phyloP scores from a whole-genome alignment of 495 filamentous ascomycete genomes.

The Tuber magnatum region DNA sequence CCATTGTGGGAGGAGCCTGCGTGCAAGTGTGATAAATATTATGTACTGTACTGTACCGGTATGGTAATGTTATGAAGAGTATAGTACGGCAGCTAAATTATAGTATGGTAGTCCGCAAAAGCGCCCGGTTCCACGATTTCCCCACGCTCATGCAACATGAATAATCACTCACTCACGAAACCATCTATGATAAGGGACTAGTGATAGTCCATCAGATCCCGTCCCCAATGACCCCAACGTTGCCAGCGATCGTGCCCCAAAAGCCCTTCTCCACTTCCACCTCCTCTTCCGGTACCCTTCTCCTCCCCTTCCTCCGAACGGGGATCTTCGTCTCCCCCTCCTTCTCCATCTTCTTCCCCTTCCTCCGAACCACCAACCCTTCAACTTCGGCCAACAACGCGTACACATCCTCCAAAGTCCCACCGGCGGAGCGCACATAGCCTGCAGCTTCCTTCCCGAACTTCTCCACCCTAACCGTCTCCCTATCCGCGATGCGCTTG shows the following conservation, averaged over 20 bases:
- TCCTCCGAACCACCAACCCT: slow-evolving; percentile 13
- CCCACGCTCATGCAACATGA: neutral
- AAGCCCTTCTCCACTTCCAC: slow-evolving; percentile 27
- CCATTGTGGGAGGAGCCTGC: too few species aligned
- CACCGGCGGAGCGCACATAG: slow-evolving; percentile 6
- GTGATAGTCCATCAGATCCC: slow-evolving; percentile 25
- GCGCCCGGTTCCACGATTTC: neutral
- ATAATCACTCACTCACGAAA: neutral
- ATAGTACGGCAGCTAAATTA: neutral
- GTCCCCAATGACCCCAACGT: slow-evolving; percentile 39
- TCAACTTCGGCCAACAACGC: slow-evolving; percentile 29
- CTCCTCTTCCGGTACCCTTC: slow-evolving; percentile 18
- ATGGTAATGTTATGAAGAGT: neutral
- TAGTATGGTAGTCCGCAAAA: slow-evolving; percentile 5
- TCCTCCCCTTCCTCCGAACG: slow-evolving; percentile 21
- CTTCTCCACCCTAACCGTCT: neutral
- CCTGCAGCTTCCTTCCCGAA: slow-evolving; percentile 7
- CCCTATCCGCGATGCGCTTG: slow-evolving; percentile 2
- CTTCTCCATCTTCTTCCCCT: slow-evolving; percentile 26
- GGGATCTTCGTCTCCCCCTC: slow-evolving; percentile 29
- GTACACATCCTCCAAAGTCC: slow-evolving; percentile 20
- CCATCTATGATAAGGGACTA: neutral
- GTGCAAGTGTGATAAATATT: neutral
- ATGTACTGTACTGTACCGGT: neutral
- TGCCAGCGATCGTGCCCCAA: slow-evolving; percentile 32